A percentile compares a stretch with the other conserved stretches of the same genome.
Conservation (phyloP, 352 stramenopile species). For the Phytopythium montanum region DNA sequence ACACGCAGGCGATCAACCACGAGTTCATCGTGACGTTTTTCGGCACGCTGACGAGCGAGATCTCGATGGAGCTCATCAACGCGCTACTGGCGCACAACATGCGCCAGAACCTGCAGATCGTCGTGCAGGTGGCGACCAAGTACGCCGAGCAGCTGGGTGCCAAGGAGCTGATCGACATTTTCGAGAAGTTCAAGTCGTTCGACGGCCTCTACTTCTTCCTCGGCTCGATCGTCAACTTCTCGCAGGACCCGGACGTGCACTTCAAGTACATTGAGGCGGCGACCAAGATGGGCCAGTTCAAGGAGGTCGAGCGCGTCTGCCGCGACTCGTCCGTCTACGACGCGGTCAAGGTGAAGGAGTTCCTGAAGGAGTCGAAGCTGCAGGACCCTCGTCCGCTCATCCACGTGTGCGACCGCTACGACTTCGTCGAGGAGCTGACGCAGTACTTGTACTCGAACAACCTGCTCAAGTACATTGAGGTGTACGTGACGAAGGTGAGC, state of each 20-base stretch:
- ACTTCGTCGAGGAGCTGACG: slow-evolving; percentile 99
- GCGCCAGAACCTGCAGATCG: slow-evolving; percentile 98
- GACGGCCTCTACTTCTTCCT: slow-evolving; percentile 99
- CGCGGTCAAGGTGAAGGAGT: slow-evolving; percentile 98
- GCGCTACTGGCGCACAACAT: slow-evolving; percentile 98
- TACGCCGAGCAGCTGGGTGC: slow-evolving; percentile 91
- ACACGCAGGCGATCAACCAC: slow-evolving; percentile 91
- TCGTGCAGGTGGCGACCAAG: slow-evolving; percentile 98
- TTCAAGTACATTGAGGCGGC: slow-evolving; percentile 99
- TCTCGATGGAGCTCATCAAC: slow-evolving; percentile 98
- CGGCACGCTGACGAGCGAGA: slow-evolving; percentile 96
- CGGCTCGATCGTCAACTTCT: slow-evolving; percentile 98
- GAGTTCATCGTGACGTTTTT: slow-evolving; percentile 99
- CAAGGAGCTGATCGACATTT: slow-evolving; percentile 97
- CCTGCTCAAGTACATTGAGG: slow-evolving; percentile 99
- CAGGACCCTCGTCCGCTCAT: slow-evolving; percentile 98
- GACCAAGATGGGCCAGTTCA: slow-evolving; percentile 99
- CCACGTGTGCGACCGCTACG: slow-evolving; percentile 99
- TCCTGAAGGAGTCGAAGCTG: slow-evolving; percentile 99
- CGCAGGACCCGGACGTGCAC: slow-evolving; percentile 97
- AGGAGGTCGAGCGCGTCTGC: slow-evolving; percentile 99
- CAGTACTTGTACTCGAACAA: slow-evolving; percentile 99
- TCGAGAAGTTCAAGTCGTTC: slow-evolving; percentile 99
- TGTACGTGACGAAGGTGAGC: slow-evolving; percentile 98
- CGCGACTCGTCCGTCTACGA: slow-evolving; percentile 99